Percentiles rank a stretch among this genome's conserved stretches.
phyloP scores from a whole-genome alignment of 1,284 basidiomycete species.

The Crepidotus sp. region DNA sequence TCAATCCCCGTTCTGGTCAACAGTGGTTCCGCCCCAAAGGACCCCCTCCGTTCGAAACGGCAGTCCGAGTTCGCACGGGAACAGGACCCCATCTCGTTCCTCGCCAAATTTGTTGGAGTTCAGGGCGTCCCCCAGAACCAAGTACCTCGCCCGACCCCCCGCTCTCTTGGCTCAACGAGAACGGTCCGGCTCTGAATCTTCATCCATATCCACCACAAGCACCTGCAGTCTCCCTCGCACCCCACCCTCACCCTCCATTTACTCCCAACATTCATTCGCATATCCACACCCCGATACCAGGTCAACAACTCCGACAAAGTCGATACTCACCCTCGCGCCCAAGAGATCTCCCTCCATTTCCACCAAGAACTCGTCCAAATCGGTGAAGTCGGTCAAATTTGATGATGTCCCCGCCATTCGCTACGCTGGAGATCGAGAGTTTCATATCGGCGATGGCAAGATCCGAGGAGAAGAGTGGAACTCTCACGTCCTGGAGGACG shows the following conservation, averaged over 20 bases:
- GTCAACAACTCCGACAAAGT: constrained; percentile 16
- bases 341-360: constrained; percentile 31
- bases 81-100: constrained; percentile 14
- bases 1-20: constrained; percentile 26
- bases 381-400: constrained; percentile 46
- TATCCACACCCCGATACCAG: constrained; percentile 17
- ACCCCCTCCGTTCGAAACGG: constrained; percentile 25
- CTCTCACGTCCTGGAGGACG: constrained; percentile 17
- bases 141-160: constrained; percentile 15
- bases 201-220: constrained; percentile 14
- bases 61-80: constrained; percentile 20
- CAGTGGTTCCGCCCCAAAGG: constrained; percentile 25
- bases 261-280: constrained; percentile 14
- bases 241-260: constrained; percentile 29
- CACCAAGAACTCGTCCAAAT: constrained; percentile 34
- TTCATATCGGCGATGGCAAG: constrained; percentile 19
- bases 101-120: constrained; percentile 17
- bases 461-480: constrained; percentile 19
- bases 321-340: constrained; percentile 14
- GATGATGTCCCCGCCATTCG: constrained; percentile 39
- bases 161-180: constrained; percentile 17
- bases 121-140: constrained; percentile 7
- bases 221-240: constrained; percentile 22
- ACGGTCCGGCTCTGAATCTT: constrained; percentile 16
- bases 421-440: constrained; percentile 28